phyloP scores from a whole-genome alignment of 108 stramenopile species.

The Cyclotella baltica region DNA sequence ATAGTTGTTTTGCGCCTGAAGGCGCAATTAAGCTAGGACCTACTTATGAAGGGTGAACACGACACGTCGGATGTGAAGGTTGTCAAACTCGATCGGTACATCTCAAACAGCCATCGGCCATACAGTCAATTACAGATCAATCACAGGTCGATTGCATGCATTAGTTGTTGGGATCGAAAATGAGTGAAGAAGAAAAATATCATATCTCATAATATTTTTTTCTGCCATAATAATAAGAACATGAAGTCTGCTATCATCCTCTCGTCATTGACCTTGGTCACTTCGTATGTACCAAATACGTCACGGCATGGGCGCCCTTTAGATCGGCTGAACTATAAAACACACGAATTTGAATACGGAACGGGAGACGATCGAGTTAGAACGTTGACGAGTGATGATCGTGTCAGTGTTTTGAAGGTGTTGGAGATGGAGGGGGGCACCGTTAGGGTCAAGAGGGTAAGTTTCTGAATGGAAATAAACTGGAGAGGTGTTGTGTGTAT shows the following conservation, averaged over 20 bases:
- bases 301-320: not conserved
- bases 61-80: too few species aligned
- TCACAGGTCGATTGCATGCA: too few species aligned
- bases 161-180: not conserved
- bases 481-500: too few species aligned
- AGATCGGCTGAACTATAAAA: not conserved
- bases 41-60: too few species aligned
- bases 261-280: not conserved
- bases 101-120: too few species aligned
- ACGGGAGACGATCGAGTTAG: not conserved
- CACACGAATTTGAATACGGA: conserved; percentile 3
- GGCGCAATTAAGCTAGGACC: too few species aligned
- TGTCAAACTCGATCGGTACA: too few species aligned
- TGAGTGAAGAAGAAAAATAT: not conserved
- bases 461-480: not conserved
- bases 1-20: too few species aligned
- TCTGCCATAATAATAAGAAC: not conserved
- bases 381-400: not conserved
- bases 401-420: conserved; percentile 8
- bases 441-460: not conserved
- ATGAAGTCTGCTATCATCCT: not conserved
- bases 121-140: too few species aligned
- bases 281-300: not conserved
- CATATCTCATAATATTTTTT: not conserved
- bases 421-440: not conserved